Conservation (phyloP, 1,139 yeast species). For the Magnusiomyces suaveolens region DNA sequence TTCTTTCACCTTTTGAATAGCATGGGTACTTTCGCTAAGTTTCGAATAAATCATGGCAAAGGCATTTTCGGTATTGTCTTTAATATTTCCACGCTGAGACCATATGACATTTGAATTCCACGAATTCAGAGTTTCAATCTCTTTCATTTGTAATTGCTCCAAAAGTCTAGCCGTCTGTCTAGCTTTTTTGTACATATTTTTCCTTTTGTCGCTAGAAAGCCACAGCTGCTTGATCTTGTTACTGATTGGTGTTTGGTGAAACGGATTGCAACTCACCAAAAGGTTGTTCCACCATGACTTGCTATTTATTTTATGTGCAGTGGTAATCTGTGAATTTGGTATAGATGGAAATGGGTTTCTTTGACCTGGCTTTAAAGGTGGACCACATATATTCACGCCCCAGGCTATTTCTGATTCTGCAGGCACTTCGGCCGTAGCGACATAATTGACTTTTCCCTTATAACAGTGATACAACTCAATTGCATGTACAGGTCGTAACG, state of each 20-base stretch:
- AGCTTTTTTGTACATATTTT: neutral
- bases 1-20: neutral
- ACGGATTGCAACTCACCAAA: neutral
- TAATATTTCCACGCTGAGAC: neutral
- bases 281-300: neutral
- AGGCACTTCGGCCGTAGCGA: constrained; percentile 33
- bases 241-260: neutral
- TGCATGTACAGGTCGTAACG: constrained; percentile 34
- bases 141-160: neutral
- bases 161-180: neutral
- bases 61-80: neutral
- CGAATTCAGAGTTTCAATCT: neutral
- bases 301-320: neutral
- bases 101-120: neutral
- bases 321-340: neutral
- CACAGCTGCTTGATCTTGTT: neutral
- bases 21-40: neutral
- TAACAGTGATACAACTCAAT: constrained; percentile 47
- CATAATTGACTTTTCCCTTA: constrained; percentile 42
- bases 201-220: neutral
- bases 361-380: constrained; percentile 4
- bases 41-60: neutral
- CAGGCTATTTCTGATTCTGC: constrained; percentile 42
- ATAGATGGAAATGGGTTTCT: neutral
- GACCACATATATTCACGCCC: constrained; percentile 45